Evolutionary conservation across 2,329 filamentous ascomycete genomes (phyloP).

Genomic region (Pseudomassariella vexata): DNA sequence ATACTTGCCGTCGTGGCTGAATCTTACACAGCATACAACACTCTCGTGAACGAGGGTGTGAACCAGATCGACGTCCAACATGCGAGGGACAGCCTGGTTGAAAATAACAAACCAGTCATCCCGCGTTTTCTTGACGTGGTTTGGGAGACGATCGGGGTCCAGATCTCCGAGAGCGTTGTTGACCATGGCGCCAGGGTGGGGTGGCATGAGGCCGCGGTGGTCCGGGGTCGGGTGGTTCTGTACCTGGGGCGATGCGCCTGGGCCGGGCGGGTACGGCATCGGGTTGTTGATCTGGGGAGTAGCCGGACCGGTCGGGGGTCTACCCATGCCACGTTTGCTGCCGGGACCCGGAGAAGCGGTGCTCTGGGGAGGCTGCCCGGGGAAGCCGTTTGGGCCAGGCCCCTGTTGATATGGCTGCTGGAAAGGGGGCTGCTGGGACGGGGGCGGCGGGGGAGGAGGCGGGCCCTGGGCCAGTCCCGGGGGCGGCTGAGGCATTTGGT

Average conservation of each 20-base stretch:
- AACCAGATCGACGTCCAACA: conserved; percentile 87
- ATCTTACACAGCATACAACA: conserved; percentile 95
- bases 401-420: conserved; percentile 61
- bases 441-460: conserved; percentile 51
- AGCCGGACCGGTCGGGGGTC: conserved; percentile 66
- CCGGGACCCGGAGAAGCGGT: conserved; percentile 83
- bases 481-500: conserved; percentile 71
- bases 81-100: conserved; percentile 83
- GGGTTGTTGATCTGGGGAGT: conserved; percentile 90
- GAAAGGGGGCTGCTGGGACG: conserved; percentile 64
- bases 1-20: conserved; percentile 92
- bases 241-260: conserved; percentile 77
- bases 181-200: conserved; percentile 39
- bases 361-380: conserved; percentile 73
- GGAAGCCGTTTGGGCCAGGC: conserved; percentile 64
- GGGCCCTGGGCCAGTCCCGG: conserved; percentile 57
- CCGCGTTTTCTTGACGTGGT: conserved; percentile 82
- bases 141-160: conserved; percentile 77
- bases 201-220: conserved; percentile 50
- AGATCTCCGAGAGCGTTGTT: conserved; percentile 73
- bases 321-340: conserved; percentile 63
- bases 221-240: conserved; percentile 72
- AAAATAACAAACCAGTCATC: conserved; percentile 96
- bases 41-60: conserved; percentile 92
- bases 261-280: conserved; percentile 72